Evolutionary conservation across 257 asterid species (phyloP), one percentile per base, ranked within the genome.

Genomic region (Paulownia fortunei): DNA sequence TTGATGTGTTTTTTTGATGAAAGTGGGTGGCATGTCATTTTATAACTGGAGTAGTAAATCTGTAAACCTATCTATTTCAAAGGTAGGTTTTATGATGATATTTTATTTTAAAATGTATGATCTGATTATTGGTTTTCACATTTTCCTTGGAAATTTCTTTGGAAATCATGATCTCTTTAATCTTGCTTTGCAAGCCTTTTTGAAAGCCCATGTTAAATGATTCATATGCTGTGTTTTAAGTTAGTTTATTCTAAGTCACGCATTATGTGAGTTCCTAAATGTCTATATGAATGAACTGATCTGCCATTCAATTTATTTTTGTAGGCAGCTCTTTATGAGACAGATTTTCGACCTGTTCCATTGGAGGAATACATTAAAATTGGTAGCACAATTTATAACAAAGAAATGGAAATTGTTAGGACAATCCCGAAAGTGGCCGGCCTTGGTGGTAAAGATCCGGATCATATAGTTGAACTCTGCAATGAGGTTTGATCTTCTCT

Each of bases 271-370:
- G 42, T 59, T 61, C 55, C 34, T 44, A 8, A 55, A 42, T 70
- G 79, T 55, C 37, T 27, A 42, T 4, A 24, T 49, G 55, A 44
- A 76, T 75, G 72, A 71, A 78, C 69, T 76, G 54, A 76, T 59
- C 21, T 73, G 66, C 73, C 26, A 58, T 67, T 46, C 9, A 39
- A 23, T 69, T 69, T 63, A 15, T 68, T 80, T 73, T 71, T 80
- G 80, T 83, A 95, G 99, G 99, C 98, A 49, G 97, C 99, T 69
- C 90, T 93, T 47, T 95, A 93, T 77, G 97, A 93, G 89, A 95
- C 99, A 8, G 83, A 91, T 83, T 95, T 95, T 82, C 96, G 99
- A 54, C 99, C 98, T 46, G 99, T 95, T 80, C 99, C 99, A 47
- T 81, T 95, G 88, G 98, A 88, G 87, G 98, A 95, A 80, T 93